Conservation (phyloP, 2,329 filamentous ascomycete species). For the Bipolaris victoriae region DNA sequence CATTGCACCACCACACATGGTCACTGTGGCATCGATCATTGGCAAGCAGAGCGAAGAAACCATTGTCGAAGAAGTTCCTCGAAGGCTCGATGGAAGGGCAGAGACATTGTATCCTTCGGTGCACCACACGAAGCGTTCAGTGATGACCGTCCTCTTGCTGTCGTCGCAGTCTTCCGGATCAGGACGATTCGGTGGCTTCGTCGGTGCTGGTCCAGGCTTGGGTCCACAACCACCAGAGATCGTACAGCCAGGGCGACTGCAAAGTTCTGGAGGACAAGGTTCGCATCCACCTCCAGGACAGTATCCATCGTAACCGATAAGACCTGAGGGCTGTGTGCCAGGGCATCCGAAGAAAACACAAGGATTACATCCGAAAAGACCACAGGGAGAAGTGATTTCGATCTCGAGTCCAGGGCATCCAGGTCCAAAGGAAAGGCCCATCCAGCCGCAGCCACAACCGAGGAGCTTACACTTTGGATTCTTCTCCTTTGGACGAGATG, state of each 20-base stretch:
- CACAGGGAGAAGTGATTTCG: slow-evolving; percentile 12
- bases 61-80: slow-evolving; percentile 19
- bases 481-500: slow-evolving; percentile 7
- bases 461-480: slow-evolving; percentile 21
- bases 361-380: slow-evolving; percentile 29
- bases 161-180: slow-evolving; percentile 26
- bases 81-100: slow-evolving; percentile 6
- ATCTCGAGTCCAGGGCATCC: slow-evolving; percentile 16
- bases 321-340: slow-evolving; percentile 11
- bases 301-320: slow-evolving; percentile 26
- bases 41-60: slow-evolving; percentile 26
- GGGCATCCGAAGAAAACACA: slow-evolving; percentile 26
- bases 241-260: slow-evolving; percentile 20
- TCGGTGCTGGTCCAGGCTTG: slow-evolving; percentile 24
- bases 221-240: slow-evolving; percentile 26
- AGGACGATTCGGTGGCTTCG: slow-evolving; percentile 12
- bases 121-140: slow-evolving; percentile 29
- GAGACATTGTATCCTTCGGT: slow-evolving; percentile 21
- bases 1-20: slow-evolving; percentile 23
- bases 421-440: slow-evolving; percentile 30
- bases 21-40: slow-evolving; percentile 18
- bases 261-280: slow-evolving; percentile 27
- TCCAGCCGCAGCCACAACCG: slow-evolving; percentile 34
- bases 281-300: slow-evolving; percentile 25
- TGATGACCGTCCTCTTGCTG: slow-evolving; percentile 30